Base-by-base conservation (phyloP, 305 asterid genomes). In the Stenogyne calaminthoides region DNA sequence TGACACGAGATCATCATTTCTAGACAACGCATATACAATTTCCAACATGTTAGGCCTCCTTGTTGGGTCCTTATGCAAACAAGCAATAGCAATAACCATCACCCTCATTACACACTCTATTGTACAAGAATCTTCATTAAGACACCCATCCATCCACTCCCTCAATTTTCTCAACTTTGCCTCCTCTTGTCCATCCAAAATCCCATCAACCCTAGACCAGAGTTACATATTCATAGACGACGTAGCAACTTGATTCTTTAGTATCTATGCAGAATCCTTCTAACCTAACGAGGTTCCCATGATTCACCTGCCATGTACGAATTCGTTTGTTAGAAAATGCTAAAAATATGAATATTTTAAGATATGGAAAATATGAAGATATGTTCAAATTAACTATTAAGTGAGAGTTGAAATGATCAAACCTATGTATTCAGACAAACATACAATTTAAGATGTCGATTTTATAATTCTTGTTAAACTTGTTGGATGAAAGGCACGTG, bases 281-380 rank as follows among this genome's bases (percentile, higher is more conserved):
- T 9, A 94, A 87, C 88, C 82, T 86, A 58, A 92, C 97, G 20
- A 94, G 75, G 77, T 88, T 94, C 70, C 92, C 93, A 80, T 94
- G 99, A 87, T 92, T 94, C 79, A 94, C 96, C 57, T 51, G 57
- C 9, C 59, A 7, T 19, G 32, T 19, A 49, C n/a, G 3, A n/a
- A 54, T 54, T 54, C 7, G 18, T 16, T 49, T 16, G 22, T 52
- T 16, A 15, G 22, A 52, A 52, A 52, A 52, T 52, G 12, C 58
- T n/a, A 52, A 16, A 52, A 47, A 47, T 47, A 4, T 12, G 15
- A 42, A 42, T 15, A 10, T 9, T 40, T 40, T 40, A 0, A n/a
- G n/a, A n/a, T n/a, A n/a, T n/a, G n/a, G n/a, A n/a, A n/a, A n/a
- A n/a, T n/a, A n/a, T n/a, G n/a, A n/a, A n/a, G n/a, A n/a, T n/a